phyloP scores from a whole-genome alignment of 306 rosid genomes.

The Prinsepia uniflora region DNA sequence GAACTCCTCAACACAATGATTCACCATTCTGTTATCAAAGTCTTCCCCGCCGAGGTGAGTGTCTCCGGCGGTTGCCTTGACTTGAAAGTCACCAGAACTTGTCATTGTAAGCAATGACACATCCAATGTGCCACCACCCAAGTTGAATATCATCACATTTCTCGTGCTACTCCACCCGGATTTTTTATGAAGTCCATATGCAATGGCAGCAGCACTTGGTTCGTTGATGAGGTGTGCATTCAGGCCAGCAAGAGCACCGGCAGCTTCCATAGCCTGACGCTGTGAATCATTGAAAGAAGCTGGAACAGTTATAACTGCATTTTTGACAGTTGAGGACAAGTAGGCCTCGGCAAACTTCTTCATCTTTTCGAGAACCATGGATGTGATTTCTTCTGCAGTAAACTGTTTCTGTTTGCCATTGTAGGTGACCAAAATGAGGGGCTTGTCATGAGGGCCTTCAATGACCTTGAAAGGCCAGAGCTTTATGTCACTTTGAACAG shows the following conservation, averaged over 20 bases:
- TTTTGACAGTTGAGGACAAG: not conserved
- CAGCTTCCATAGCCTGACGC: slow-evolving; percentile 4
- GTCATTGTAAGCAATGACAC: slow-evolving; percentile 14
- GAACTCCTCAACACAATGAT: slow-evolving; percentile 1
- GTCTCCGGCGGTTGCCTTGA: slow-evolving; percentile 18
- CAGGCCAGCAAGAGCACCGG: not conserved
- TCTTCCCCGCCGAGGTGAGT: slow-evolving; percentile 18
- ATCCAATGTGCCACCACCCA: slow-evolving; percentile 9
- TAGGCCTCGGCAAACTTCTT: slow-evolving; percentile 2
- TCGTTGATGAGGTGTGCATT: not conserved
- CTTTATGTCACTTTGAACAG: not conserved
- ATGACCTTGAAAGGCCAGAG: slow-evolving; percentile 1
- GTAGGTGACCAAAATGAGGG: not conserved
- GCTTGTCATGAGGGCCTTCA: not conserved
- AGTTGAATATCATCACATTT: slow-evolving; percentile 17
- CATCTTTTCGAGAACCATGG: not conserved
- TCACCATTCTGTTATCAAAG: slow-evolving; percentile 10
- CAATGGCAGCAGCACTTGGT: slow-evolving; percentile 19
- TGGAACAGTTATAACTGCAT: slow-evolving; percentile 16
- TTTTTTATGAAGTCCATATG: slow-evolving; percentile 6
- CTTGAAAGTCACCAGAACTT: slow-evolving; percentile 5
- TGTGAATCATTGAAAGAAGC: not conserved
- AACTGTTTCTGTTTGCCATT: slow-evolving; percentile 2
- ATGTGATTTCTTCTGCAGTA: slow-evolving; percentile 4
- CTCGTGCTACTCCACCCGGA: slow-evolving; percentile 1